These are phyloP conservation scores for Ascochyta lentis DNA, from an alignment of 2,329 filamentous ascomycete genomes.

Conservation along the genomic window DNA sequence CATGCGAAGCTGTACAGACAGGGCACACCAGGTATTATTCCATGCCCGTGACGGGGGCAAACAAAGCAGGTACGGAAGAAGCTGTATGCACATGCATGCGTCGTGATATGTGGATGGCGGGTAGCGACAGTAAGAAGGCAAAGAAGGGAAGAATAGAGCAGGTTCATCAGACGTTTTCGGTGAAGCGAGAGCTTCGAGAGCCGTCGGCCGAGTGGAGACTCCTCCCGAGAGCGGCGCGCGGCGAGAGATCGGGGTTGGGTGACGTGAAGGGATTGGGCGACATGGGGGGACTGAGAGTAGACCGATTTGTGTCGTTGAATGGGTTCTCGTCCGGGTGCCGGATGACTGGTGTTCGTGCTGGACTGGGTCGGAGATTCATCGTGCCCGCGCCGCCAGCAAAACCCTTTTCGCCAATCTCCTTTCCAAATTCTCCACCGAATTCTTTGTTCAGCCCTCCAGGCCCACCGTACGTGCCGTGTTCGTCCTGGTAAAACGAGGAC, in stretches of 20 bases:
- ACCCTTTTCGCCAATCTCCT: constrained; percentile 37
- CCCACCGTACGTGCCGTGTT: constrained; percentile 51
- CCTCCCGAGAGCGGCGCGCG: constrained; percentile 48
- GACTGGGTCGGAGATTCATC: constrained; percentile 58
- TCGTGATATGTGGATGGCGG: constrained; percentile 30
- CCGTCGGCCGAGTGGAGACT: constrained; percentile 55
- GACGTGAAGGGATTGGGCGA: constrained; percentile 46
- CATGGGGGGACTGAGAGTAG: constrained; percentile 48
- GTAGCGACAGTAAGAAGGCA: constrained; percentile 34
- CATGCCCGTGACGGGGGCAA: no score
- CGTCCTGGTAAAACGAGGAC: constrained; percentile 55
- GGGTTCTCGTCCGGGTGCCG: constrained; percentile 51
- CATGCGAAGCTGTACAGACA: not conserved
- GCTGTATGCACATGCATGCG: constrained; percentile 34
- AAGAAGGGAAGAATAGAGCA: constrained; percentile 19
- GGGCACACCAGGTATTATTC: no score
- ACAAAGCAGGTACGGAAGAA: constrained; percentile 10
- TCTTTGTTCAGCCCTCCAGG: constrained; percentile 34
- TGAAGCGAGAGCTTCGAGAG: constrained; percentile 55
- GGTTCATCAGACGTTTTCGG: constrained; percentile 53
- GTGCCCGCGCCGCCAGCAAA: constrained; percentile 29
- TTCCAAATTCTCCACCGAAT: constrained; percentile 34
- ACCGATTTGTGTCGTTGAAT: constrained; percentile 30
- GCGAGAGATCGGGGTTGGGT: constrained; percentile 39
- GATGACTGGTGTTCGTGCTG: constrained; percentile 67